Percentiles rank a stretch among this genome's conserved stretches.
Conservation (phyloP, 805 yeast species). For the Diddensiella santjacobensis region DNA sequence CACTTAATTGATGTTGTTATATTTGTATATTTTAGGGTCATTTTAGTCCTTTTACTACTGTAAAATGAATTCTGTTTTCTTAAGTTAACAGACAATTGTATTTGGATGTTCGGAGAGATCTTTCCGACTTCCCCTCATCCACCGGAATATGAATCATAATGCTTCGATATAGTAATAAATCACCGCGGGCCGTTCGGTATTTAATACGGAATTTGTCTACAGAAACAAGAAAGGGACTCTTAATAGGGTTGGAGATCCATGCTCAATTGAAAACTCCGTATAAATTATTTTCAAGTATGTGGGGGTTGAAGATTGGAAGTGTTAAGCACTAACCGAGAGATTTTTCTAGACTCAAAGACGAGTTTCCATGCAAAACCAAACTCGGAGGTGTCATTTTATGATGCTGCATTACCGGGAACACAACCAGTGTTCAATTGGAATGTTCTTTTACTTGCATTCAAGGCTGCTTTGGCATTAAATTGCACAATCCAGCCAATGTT, state of each 20-base stretch:
- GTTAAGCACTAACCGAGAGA: slow-evolving; percentile 18
- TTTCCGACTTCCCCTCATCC: too few relatives aligned
- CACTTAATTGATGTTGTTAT: too few relatives aligned
- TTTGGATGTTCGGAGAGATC: too few relatives aligned
- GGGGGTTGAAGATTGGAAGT: slow-evolving; percentile 29
- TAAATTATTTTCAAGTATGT: slow-evolving; percentile 65
- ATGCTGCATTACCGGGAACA: slow-evolving; percentile 87
- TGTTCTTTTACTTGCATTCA: slow-evolving; percentile 65
- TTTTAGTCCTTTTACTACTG: too few relatives aligned
- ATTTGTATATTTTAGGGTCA: too few relatives aligned
- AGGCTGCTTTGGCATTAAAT: slow-evolving; percentile 67
- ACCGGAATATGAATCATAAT: not conserved
- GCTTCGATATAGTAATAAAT: not conserved
- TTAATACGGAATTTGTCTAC: not conserved
- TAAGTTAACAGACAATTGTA: too few relatives aligned
- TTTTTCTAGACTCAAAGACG: slow-evolving; percentile 34
- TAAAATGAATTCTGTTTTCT: too few relatives aligned
- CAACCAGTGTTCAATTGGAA: slow-evolving; percentile 79
- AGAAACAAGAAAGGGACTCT: not conserved
- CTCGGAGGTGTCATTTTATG: slow-evolving; percentile 68
- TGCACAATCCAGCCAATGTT: slow-evolving; percentile 54
- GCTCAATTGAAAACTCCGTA: slow-evolving; percentile 73
- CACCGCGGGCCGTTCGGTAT: not conserved
- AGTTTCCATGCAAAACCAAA: slow-evolving; percentile 54
- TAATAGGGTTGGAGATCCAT: slow-evolving; percentile 79